Evolutionary conservation across 2,329 filamentous ascomycete genomes (phyloP).

Genomic region (Gaeumannomyces tritici): DNA sequence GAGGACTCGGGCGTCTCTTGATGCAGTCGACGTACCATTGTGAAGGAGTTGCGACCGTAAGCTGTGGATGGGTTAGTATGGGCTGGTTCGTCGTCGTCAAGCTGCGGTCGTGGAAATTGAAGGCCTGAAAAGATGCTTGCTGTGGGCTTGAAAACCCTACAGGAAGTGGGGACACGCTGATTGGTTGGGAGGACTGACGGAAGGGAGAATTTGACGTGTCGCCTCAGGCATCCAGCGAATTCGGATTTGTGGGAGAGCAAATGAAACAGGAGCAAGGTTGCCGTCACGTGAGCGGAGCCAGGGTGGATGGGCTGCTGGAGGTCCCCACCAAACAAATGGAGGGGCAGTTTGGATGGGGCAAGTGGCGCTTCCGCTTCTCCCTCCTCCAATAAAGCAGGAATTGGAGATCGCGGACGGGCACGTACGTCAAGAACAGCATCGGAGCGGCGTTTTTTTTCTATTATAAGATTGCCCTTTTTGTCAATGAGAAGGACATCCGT

Average conservation of each 20-base stretch:
- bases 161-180: slow-evolving; percentile 6
- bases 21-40: slow-evolving; percentile 34
- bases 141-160: slow-evolving; percentile 36
- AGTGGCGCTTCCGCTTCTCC: no score
- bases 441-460: no score
- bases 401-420: no score
- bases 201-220: neutral
- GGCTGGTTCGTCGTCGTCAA: slow-evolving; percentile 10
- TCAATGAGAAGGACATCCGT: no score
- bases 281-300: neutral
- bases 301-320: slow-evolving; percentile 28
- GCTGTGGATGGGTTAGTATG: slow-evolving; percentile 8
- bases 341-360: neutral
- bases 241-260: no score
- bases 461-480: no score
- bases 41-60: slow-evolving; percentile 43
- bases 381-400: no score
- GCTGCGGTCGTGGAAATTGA: slow-evolving; percentile 6
- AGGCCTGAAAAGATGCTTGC: slow-evolving; percentile 20
- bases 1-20: neutral
- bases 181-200: neutral
- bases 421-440: no score
- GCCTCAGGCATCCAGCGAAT: no score
- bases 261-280: no score
- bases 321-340: slow-evolving; percentile 35